Conservation (phyloP, 305 asterid species). For the Nicotiana rustica region DNA sequence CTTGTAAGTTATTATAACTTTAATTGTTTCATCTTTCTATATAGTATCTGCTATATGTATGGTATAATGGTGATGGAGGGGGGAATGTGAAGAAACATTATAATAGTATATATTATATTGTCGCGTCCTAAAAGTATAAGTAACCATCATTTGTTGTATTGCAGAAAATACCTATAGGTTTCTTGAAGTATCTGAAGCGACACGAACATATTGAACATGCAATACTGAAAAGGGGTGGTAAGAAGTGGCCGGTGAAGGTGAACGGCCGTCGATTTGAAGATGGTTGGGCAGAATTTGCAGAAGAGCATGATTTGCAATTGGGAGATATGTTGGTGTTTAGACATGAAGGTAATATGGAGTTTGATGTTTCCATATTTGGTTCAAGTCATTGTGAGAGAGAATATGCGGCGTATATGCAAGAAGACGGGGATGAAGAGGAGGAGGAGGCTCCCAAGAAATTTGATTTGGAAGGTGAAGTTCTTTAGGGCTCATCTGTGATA, state of each 20-base stretch:
- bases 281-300: constrained; percentile 40
- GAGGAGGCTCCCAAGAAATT: background rate
- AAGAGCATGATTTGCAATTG: constrained; percentile 26
- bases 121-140: too few relatives aligned
- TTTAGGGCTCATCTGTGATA: too few relatives aligned
- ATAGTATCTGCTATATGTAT: background rate
- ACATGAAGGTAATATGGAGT: constrained; percentile 41
- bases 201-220: background rate
- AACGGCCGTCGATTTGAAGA: background rate
- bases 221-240: constrained; percentile 30
- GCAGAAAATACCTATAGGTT: constrained; percentile 32
- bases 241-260: constrained; percentile 37
- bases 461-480: too few relatives aligned
- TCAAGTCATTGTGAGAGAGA: constrained; percentile 28
- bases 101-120: too few relatives aligned
- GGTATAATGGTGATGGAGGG: too few relatives aligned
- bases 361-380: constrained; percentile 31
- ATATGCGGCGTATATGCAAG: background rate
- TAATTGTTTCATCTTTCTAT: background rate
- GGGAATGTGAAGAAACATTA: too few relatives aligned
- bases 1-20: background rate
- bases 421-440: background rate
- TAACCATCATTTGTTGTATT: background rate
- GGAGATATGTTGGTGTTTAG: constrained; percentile 37
- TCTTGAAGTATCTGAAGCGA: constrained; percentile 28